Conservation (phyloP, 768 basidiomycete genomes). For the Coprinopsis sp. region DNA sequence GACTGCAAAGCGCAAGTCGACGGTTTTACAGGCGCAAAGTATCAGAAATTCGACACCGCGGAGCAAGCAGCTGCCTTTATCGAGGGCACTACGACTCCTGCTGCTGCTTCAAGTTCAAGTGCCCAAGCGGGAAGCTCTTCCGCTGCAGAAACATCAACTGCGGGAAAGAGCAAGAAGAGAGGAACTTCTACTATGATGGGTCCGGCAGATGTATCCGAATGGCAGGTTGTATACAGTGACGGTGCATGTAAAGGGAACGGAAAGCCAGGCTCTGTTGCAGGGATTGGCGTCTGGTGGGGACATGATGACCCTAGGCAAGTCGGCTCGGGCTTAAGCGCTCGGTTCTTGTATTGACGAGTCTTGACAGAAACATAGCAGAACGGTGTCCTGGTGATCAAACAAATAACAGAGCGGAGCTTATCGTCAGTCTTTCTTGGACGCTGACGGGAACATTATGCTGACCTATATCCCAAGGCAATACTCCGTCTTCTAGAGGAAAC, state of each 20-base stretch:
- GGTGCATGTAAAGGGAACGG: conserved; percentile 89
- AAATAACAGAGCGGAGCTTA: conserved; percentile 85
- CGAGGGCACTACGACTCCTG: conserved; percentile 10
- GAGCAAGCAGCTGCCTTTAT: conserved; percentile 60
- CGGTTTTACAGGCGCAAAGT: conserved; percentile 54
- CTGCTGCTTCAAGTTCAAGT: background rate
- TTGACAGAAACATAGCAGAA: conserved; percentile 70
- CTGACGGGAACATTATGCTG: conserved; percentile 3
- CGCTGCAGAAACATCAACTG: background rate
- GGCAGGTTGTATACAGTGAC: conserved; percentile 73
- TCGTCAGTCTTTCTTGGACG: conserved; percentile 48
- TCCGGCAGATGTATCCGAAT: conserved; percentile 27
- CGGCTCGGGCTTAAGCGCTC: background rate
- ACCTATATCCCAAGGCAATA: conserved; percentile 57
- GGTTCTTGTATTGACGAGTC: background rate
- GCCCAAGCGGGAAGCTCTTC: conserved; percentile 8
- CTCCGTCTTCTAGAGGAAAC: conserved; percentile 74
- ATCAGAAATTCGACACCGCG: conserved; percentile 60
- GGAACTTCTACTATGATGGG: conserved; percentile 9
- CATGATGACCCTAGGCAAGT: conserved; percentile 54
- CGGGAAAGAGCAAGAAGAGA: conserved; percentile 32
- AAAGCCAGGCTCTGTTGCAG: conserved; percentile 57
- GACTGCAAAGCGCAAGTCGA: conserved; percentile 69
- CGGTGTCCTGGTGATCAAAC: conserved; percentile 80
- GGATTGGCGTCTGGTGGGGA: conserved; percentile 91